These are phyloP conservation scores for Botrytis porri DNA, from an alignment of 2,329 filamentous ascomycete species.

Conservation along the genomic window DNA sequence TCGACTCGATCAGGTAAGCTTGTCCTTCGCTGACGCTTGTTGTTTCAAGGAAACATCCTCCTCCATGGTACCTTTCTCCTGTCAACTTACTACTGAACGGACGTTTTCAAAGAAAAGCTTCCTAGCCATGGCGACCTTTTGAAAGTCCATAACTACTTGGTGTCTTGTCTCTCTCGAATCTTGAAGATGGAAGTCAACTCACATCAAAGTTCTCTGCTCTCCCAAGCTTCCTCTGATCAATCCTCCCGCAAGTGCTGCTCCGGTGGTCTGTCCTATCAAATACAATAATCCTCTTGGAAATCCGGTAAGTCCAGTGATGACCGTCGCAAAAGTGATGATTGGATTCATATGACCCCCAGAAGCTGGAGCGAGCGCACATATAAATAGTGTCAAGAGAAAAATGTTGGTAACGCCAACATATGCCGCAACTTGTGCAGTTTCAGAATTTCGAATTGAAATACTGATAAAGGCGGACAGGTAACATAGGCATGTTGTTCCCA, in stretches of 20 bases:
- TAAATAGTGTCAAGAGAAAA: slow-evolving; percentile 46
- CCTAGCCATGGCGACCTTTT: neutral
- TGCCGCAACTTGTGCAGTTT: slow-evolving; percentile 32
- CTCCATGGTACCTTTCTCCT: slow-evolving; percentile 33
- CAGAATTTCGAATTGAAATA: slow-evolving; percentile 36
- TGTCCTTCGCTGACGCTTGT: slow-evolving; percentile 40
- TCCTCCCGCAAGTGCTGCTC: slow-evolving; percentile 44
- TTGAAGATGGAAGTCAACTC: slow-evolving; percentile 10
- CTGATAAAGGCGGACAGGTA: slow-evolving; percentile 38
- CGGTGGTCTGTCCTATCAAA: slow-evolving; percentile 46
- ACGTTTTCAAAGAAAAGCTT: neutral
- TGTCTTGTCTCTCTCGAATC: neutral
- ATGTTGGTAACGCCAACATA: slow-evolving; percentile 39
- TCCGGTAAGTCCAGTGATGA: slow-evolving; percentile 49
- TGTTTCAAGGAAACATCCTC: slow-evolving; percentile 37
- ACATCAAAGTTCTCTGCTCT: slow-evolving; percentile 35
- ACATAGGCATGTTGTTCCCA: slow-evolving; percentile 35
- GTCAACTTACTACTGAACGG: neutral
- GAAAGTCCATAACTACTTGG: neutral
- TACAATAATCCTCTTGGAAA: slow-evolving; percentile 51
- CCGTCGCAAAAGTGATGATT: slow-evolving; percentile 52
- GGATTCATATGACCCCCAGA: slow-evolving; percentile 55
- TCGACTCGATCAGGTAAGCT: slow-evolving; percentile 49
- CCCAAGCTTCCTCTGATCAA: slow-evolving; percentile 41
- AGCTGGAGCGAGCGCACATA: slow-evolving; percentile 47